Conservation (phyloP, 2,329 filamentous ascomycete genomes). For the Alternaria sp. region DNA sequence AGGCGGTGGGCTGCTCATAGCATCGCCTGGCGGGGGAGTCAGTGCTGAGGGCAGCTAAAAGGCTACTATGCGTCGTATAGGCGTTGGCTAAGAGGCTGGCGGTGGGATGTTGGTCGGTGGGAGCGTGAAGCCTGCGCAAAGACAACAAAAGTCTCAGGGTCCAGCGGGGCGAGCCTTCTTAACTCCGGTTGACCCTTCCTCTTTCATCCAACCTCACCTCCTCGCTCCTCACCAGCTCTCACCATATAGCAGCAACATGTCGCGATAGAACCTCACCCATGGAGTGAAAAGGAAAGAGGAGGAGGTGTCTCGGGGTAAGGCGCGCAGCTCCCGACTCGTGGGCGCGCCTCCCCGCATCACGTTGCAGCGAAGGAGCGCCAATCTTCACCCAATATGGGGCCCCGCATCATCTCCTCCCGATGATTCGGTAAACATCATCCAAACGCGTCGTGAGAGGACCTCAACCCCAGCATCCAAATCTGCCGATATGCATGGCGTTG, state of each 20-base stretch:
- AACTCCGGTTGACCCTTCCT: conserved; percentile 6
- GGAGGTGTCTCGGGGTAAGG: background rate
- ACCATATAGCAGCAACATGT: background rate
- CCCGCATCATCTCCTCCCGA: conserved; percentile 16
- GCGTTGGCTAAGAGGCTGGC: background rate
- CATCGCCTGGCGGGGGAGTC: conserved; percentile 21
- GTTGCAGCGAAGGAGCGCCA: background rate
- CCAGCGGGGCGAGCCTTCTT: conserved; percentile 17
- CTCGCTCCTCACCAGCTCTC: conserved; percentile 3
- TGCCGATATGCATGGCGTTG: conserved; percentile 20
- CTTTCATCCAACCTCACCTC: background rate
- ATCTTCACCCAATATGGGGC: conserved; percentile 13
- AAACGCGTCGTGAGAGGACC: background rate
- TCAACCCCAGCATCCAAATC: conserved; percentile 8
- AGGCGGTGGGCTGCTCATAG: conserved; percentile 30
- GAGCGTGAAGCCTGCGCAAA: background rate
- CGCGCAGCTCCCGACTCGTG: background rate
- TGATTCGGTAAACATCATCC: conserved; percentile 13
- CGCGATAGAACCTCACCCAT: background rate
- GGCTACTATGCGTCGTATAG: conserved; percentile 6
- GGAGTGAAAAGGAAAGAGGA: background rate
- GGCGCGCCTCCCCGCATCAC: conserved; percentile 6
- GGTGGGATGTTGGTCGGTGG: background rate
- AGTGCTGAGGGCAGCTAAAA: background rate
- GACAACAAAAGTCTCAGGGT: conserved; percentile 18